Evolutionary conservation across 176 grass and related monocot species (phyloP).

Genomic region (Canna indica): DNA sequence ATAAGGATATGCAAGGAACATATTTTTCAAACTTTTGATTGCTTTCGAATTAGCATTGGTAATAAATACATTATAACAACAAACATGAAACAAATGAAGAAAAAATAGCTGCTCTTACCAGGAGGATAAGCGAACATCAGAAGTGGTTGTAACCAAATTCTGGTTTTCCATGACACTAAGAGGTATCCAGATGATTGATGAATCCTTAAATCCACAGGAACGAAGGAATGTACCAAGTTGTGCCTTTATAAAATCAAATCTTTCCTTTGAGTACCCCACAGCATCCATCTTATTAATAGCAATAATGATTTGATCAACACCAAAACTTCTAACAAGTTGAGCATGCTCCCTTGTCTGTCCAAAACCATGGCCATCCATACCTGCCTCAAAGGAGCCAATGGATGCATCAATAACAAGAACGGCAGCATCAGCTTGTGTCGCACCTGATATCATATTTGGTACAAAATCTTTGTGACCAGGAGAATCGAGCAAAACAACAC

Average conservation of each 20-base stretch:
- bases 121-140: constrained; percentile 50
- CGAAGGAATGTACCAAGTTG: constrained; percentile 69
- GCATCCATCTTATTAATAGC: constrained; percentile 95
- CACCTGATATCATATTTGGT: constrained; percentile 98
- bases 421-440: constrained; percentile 89
- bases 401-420: constrained; percentile 94
- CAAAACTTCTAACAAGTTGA: constrained; percentile 86
- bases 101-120: constrained; percentile 46
- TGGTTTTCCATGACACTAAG: constrained; percentile 81
- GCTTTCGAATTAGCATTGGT: too few relatives aligned
- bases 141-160: constrained; percentile 61
- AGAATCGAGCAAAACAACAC: constrained; percentile 82
- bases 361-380: constrained; percentile 82
- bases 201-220: constrained; percentile 70
- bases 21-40: too few relatives aligned
- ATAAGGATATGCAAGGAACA: too few relatives aligned
- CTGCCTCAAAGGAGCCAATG: constrained; percentile 86
- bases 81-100: background rate
- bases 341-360: constrained; percentile 97
- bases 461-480: constrained; percentile 98
- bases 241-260: constrained; percentile 72
- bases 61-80: background rate
- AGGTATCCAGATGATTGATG: constrained; percentile 76
- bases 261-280: constrained; percentile 76
- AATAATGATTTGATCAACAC: constrained; percentile 86